Evolutionary conservation across 1,139 yeast species (phyloP).

Genomic region (Kodamaea derodonti): DNA sequence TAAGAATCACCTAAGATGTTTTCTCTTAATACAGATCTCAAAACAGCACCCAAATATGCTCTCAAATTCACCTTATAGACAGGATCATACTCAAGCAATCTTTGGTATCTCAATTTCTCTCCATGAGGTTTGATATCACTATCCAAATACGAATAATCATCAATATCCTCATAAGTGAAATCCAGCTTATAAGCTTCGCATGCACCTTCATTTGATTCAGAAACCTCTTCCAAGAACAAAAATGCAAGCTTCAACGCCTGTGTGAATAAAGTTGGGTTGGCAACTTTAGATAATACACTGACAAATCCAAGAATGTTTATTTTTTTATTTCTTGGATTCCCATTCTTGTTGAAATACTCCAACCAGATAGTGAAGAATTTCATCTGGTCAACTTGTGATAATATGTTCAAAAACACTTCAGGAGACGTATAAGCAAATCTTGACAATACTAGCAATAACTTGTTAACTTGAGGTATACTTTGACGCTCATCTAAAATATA

Average conservation of each 20-base stretch:
- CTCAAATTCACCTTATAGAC: slow-evolving; percentile 51
- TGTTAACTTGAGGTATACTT: slow-evolving; percentile 46
- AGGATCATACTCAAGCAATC: slow-evolving; percentile 51
- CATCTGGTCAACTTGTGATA: slow-evolving; percentile 28
- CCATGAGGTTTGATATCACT: slow-evolving; percentile 49
- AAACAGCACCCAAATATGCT: slow-evolving; percentile 19
- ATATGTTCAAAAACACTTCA: slow-evolving; percentile 35
- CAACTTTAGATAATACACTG: slow-evolving; percentile 15
- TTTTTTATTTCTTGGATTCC: slow-evolving; percentile 67
- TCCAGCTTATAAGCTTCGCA: slow-evolving; percentile 62
- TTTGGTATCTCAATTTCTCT: slow-evolving; percentile 53
- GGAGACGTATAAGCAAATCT: slow-evolving; percentile 50
- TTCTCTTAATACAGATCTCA: slow-evolving; percentile 7
- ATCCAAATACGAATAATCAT: slow-evolving; percentile 46
- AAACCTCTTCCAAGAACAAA: slow-evolving; percentile 67
- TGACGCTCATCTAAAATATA: slow-evolving; percentile 49
- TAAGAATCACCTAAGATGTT: not conserved
- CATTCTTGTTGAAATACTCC: slow-evolving; percentile 44
- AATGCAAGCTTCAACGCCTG: slow-evolving; percentile 52
- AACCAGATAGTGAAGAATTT: slow-evolving; percentile 33
- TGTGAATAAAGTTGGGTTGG: slow-evolving; percentile 20
- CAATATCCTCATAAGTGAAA: slow-evolving; percentile 50
- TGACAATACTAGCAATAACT: slow-evolving; percentile 50
- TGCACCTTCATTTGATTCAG: slow-evolving; percentile 56
- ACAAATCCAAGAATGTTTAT: slow-evolving; percentile 48